Evolutionary conservation across 148 eudicot genomes (phyloP).

Genomic region (Rhododendron ferrugineum): DNA sequence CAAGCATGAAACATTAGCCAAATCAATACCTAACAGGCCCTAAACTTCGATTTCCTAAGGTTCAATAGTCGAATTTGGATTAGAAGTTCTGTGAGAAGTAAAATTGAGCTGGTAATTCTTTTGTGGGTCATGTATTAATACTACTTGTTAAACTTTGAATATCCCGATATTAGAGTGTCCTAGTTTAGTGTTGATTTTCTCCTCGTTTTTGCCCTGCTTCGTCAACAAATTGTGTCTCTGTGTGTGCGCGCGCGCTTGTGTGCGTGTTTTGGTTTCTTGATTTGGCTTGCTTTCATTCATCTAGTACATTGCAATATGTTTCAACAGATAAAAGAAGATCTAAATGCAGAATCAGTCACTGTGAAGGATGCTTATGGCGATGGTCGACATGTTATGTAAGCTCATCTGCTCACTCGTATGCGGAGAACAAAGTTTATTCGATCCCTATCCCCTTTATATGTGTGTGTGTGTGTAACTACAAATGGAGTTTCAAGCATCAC

Average conservation of each 20-base stretch:
- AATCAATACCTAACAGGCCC: not conserved
- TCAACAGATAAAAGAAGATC: constrained; percentile 66
- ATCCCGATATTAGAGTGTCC: not conserved
- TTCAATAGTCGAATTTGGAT: not conserved
- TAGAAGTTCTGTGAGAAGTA: not conserved
- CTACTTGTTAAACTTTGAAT: not conserved
- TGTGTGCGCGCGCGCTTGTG: fast-evolving
- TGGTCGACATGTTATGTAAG: constrained; percentile 88
- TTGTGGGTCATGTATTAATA: not conserved
- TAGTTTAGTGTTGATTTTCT: not conserved
- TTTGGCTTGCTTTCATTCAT: not conserved
- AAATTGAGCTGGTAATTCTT: not conserved
- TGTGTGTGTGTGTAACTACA: too few species aligned
- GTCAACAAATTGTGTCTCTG: not conserved
- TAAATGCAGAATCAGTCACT: constrained; percentile 69
- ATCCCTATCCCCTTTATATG: not conserved
- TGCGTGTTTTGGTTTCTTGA: not conserved
- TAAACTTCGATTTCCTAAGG: not conserved
- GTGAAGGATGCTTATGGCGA: constrained; percentile 90
- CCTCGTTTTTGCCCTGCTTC: not conserved
- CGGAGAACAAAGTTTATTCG: not conserved
- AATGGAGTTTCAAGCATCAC: not conserved
- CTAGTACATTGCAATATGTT: not conserved
- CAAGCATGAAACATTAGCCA: not conserved
- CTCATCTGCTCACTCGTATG: not conserved